Conservation (phyloP, 2,329 filamentous ascomycete genomes). For the Neoscytalidium dimidiatum region DNA sequence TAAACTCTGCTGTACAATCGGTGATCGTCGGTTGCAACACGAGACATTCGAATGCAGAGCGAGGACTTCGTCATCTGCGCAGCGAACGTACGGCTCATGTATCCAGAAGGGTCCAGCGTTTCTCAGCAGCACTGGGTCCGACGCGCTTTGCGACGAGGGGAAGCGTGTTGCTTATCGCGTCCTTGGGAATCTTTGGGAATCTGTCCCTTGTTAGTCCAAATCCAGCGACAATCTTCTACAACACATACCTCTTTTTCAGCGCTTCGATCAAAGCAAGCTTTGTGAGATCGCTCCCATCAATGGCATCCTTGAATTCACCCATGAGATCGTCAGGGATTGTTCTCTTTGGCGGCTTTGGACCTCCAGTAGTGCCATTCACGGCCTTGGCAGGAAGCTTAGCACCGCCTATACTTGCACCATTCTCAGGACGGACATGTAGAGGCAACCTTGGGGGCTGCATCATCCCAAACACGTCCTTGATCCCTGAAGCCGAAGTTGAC, state of each 20-base stretch:
- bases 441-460: slow-evolving; percentile 47
- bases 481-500: background rate
- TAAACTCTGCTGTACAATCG: background rate
- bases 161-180: slow-evolving; percentile 70
- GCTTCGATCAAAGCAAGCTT: slow-evolving; percentile 76
- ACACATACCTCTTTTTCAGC: slow-evolving; percentile 66
- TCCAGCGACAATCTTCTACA: background rate
- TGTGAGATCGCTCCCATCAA: slow-evolving; percentile 71
- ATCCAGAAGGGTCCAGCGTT: slow-evolving; percentile 56
- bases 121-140: slow-evolving; percentile 63
- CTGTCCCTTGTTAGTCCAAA: slow-evolving; percentile 36
- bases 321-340: slow-evolving; percentile 62
- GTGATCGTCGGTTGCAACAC: background rate
- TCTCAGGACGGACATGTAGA: slow-evolving; percentile 41
- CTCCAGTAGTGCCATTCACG: slow-evolving; percentile 26
- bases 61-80: background rate
- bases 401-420: slow-evolving; percentile 22
- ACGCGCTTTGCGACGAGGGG: slow-evolving; percentile 65
- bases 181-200: slow-evolving; percentile 70
- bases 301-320: slow-evolving; percentile 66
- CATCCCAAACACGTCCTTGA: slow-evolving; percentile 25
- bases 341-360: slow-evolving; percentile 42
- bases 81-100: background rate
- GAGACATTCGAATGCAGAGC: background rate
- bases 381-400: slow-evolving; percentile 24